A percentile compares a stretch with the other conserved stretches of the same genome.
These are phyloP conservation scores for Botrytis galanthina DNA, from an alignment of 2,329 filamentous ascomycete genomes.

Conservation along the genomic window DNA sequence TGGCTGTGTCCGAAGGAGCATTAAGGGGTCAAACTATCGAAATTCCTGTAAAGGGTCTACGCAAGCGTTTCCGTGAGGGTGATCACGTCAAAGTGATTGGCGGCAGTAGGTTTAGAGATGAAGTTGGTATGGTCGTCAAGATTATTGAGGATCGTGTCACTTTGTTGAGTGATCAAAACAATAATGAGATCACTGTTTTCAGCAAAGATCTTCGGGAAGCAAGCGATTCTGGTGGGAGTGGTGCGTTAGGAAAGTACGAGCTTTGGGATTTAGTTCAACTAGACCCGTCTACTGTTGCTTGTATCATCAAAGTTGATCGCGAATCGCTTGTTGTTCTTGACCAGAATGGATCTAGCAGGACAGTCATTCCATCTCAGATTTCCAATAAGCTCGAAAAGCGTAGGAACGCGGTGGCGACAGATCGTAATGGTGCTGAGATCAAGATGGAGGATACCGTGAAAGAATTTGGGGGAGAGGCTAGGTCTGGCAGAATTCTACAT, in stretches of 20 bases:
- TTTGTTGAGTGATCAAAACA: slow-evolving; percentile 86
- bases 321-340: slow-evolving; percentile 89
- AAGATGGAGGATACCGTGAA: slow-evolving; percentile 88
- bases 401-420: slow-evolving; percentile 83
- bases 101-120: slow-evolving; percentile 88
- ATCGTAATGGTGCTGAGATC: slow-evolving; percentile 91
- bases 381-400: slow-evolving; percentile 82
- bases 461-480: slow-evolving; percentile 80
- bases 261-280: slow-evolving; percentile 93
- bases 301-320: slow-evolving; percentile 90
- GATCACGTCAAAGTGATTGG: slow-evolving; percentile 99
- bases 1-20: slow-evolving; percentile 80
- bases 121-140: slow-evolving; percentile 95
- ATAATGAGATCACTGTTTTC: slow-evolving; percentile 93
- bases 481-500: slow-evolving; percentile 86
- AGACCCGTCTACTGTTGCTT: slow-evolving; percentile 87
- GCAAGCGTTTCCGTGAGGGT: slow-evolving; percentile 88
- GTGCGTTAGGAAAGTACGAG: slow-evolving; percentile 81
- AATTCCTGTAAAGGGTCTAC: slow-evolving; percentile 85
- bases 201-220: slow-evolving; percentile 95
- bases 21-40: slow-evolving; percentile 83
- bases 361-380: slow-evolving; percentile 86
- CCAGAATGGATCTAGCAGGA: slow-evolving; percentile 80
- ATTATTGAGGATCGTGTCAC: slow-evolving; percentile 92
- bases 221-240: slow-evolving; percentile 84